Base-by-base conservation (phyloP, 305 asterid genomes). In the Fraxinus sp. region DNA sequence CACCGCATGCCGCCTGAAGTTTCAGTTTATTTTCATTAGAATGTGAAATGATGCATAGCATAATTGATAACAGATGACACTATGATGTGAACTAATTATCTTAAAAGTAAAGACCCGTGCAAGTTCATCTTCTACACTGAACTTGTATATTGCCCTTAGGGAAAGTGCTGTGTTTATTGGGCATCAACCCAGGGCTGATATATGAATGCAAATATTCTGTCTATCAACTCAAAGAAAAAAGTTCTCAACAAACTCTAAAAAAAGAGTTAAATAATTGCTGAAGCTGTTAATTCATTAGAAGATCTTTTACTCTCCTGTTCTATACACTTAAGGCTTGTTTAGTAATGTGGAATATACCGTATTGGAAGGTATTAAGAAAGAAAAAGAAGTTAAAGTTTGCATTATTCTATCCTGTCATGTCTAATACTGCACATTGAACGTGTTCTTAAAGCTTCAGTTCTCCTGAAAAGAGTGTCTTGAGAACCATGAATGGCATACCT, bases 1-100 rank as follows among this genome's bases (percentile, higher is more conserved):
- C 82, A 81, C 32, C 84, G 79, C 87, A 83, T 77, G 81, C 80
- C 80, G 79, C 92, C 98, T 90, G 93, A 87, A 87, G 88, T 76
- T 80, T 72, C 83, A 81, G 62, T 62, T 64, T 30, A 59, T 75
- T 83, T 55, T 22, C 8, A 81, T 82, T 71, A 64, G 68, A 72
- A 72, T 11, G 22, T 13, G 13, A 24, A 73, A 68, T 68, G 75
- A 28, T 68, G 75, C 18, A 68, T 26, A 68, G 33, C 9, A 68
- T 11, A 68, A 68, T 13, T 11, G 37, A 39, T 26, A 68, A 1
- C n/a, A 66, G 7, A 26, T 26, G 74, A 66, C 16, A 6, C 74
- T 66, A 66, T 66, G 74, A 66, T 26, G 74, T 26, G 30, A 66
- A 66, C 7, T 66, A 9, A 10, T 2, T 66, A 66, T 24, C 35